Evolutionary conservation across 2,329 filamentous ascomycete species (phyloP), one percentile per base, ranked within the genome.

Genomic region (Diaporthe sp.): DNA sequence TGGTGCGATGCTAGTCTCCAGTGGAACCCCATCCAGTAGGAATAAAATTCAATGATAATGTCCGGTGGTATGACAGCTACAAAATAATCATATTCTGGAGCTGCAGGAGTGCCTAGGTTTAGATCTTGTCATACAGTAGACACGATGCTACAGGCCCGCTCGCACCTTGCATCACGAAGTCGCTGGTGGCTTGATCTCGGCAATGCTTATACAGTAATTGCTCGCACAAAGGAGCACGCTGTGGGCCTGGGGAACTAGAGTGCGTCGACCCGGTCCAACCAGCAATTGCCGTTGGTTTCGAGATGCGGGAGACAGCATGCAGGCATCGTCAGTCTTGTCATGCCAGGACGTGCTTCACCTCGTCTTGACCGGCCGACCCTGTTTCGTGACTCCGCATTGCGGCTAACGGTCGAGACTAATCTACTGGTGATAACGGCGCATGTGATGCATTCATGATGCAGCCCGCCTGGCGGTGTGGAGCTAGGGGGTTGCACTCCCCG

Each of bases 371-470:
- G 68, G 12, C 47, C 47, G 47, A 55, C 58, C 9, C 42, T 30
- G 25, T 25, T 55, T 35, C 35, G 56, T n/a, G 22, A 17, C 51
- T 63, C 47, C 42, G 30, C 30, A 10, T 37, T 37, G 30, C 59
- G 47, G 39, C 42, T 66, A 47, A 47, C n/a, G 42, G 47, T 17
- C 68, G 42, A 47, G 30, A 39, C 58, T 53, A 51, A 61, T 63
- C 63, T 27, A 30, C 17, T 35, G 56, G 44, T 25, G 47, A 51
- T 61, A 59, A 42, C 69, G 51, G 58, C 50, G 71, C 73, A 73
- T 73, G 71, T 71, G 71, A 73, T 69, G 74, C 71, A 71, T 51
- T 61, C 53, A 58, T 69, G 73, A 66, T 75, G 74, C 74, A 66
- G 58, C 35, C 39, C 51, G 51, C 42, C 69, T 69, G 71, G 61